Evolutionary conservation across 2,329 filamentous ascomycete genomes (phyloP).

Genomic region (Acrocalymma vagum): DNA sequence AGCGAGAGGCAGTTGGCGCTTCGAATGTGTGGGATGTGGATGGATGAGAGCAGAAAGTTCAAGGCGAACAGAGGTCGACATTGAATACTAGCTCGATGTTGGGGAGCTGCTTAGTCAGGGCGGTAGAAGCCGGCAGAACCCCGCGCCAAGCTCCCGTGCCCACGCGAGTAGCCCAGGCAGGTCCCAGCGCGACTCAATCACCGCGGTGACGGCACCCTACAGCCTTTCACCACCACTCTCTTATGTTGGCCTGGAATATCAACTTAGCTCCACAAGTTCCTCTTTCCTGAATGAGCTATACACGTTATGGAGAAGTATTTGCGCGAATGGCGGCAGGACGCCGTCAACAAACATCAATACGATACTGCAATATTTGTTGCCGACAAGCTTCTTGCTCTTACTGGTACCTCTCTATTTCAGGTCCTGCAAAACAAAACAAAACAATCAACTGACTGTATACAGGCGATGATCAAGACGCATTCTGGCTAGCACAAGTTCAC

Average conservation of each 20-base stretch:
- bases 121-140: conserved; percentile 16
- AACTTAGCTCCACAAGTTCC: conserved; percentile 1
- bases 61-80: background rate
- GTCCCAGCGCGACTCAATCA: background rate
- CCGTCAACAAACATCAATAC: conserved; percentile 93
- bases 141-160: conserved; percentile 25
- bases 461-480: conserved; percentile 95
- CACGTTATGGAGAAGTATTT: conserved; percentile 86
- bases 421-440: conserved; percentile 1
- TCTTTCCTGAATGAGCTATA: conserved; percentile 10
- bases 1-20: background rate
- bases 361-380: conserved; percentile 97
- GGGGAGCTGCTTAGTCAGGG: conserved; percentile 4
- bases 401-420: conserved; percentile 67
- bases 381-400: conserved; percentile 94
- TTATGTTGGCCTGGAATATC: conserved; percentile 3
- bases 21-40: background rate
- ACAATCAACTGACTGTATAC: conserved; percentile 19
- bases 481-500: conserved; percentile 98
- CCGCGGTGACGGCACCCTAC: no score
- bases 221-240: conserved; percentile 11
- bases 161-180: conserved; percentile 23
- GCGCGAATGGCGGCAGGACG: conserved; percentile 93
- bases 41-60: background rate
- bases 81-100: background rate